Base-by-base conservation (phyloP, 2,329 filamentous ascomycete species). In the Microcyclospora tardicrescens region DNA sequence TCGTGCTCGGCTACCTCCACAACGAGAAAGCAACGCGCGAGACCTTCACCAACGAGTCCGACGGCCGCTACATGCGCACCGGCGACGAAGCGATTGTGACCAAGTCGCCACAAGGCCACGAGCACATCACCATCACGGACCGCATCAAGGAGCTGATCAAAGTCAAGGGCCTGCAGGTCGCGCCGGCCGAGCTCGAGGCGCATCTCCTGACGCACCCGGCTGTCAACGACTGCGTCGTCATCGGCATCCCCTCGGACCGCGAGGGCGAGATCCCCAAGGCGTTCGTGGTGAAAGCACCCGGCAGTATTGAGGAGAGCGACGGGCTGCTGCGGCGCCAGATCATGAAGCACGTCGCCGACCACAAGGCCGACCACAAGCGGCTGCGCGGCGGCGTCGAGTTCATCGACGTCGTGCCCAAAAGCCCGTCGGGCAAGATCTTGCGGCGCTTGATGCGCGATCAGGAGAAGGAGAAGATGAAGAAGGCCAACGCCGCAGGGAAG, bases 81-180 rank as follows among this genome's bases (percentile, higher is more conserved):
- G 87, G 87, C 5, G 87, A 95, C 51, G 84, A 93, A 57, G 84
- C 81, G 0, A 66, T 89, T 2, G 65, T 93, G 10, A 69, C 72
- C 2, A 71, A 73, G 51, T 67, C 75, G 6, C 69, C 74, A 0
- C 65, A 68, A 2, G 84, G 84, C 2, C 65, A 79, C 46, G 84
- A 94, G 59, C 87, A 95, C 53, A 58, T 94, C 35, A 80, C 85
- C 56, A 80, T 95, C 42, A 81, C 86, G 1, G 87, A 94, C 56
- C 76, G 87, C 5, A 79, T 82, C 52, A 83, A 82, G 63, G 77
- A 85, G 54, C 42, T 58, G 35, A 58, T 58, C 48, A 58, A 58
- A 39, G 47, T 51, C 33, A 58, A 84, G 77, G 84, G 83, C 41
- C 67, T 80, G 43, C 84, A 91, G 75, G 84, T 91, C 15, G 81